phyloP scores from a whole-genome alignment of 306 rosid genomes.

The Malus sylvestris region DNA sequence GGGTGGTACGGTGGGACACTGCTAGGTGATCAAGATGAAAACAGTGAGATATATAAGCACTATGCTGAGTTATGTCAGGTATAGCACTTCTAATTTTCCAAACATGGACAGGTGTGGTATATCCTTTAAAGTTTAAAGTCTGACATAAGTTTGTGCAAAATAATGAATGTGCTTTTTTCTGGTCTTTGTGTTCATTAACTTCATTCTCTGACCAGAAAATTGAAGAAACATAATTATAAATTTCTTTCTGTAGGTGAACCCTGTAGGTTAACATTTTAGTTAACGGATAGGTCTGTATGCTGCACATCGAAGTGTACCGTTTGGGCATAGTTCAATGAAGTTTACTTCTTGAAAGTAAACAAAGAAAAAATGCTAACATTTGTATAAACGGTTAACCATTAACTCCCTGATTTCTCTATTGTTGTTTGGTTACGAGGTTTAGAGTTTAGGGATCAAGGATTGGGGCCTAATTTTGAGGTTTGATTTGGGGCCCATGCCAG shows the following conservation, averaged over 20 bases:
- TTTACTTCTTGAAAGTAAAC: neutral
- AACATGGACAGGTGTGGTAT: neutral
- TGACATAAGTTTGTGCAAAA: neutral
- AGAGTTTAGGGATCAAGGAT: too few relatives aligned
- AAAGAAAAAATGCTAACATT: neutral
- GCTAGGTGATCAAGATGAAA: conserved; percentile 77
- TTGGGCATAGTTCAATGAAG: neutral
- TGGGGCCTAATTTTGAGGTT: neutral
- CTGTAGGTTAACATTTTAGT: neutral
- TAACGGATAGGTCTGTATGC: neutral
- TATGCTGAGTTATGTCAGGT: conserved; percentile 83
- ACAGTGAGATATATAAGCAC: conserved; percentile 82
- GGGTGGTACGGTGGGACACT: conserved; percentile 93
- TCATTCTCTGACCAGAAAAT: neutral
- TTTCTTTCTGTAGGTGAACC: neutral
- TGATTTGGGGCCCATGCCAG: neutral
- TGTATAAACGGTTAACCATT: neutral
- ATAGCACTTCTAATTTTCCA: conserved; percentile 20
- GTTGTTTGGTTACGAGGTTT: neutral
- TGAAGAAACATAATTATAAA: neutral
- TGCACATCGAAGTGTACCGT: neutral
- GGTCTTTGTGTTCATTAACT: neutral
- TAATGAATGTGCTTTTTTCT: neutral
- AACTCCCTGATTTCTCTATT: neutral
- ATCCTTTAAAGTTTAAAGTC: neutral